Evolutionary conservation across 2,329 filamentous ascomycete species (phyloP).

Genomic region (Lecanicillium sp.): DNA sequence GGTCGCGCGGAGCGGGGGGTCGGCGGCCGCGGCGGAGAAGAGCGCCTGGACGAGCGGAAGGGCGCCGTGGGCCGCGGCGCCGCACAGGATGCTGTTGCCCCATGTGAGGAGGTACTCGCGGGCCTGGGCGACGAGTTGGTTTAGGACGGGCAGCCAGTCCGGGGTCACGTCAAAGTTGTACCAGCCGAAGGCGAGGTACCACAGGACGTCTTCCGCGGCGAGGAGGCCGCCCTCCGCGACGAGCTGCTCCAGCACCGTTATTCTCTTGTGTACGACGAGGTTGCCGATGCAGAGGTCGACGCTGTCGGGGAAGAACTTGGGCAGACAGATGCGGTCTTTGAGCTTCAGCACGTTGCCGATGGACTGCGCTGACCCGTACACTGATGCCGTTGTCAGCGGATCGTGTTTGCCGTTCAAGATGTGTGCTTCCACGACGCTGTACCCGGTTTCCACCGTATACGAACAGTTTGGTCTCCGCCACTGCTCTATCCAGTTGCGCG

Average conservation of each 20-base stretch:
- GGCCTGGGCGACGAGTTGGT: conserved; percentile 9
- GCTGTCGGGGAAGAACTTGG: conserved; percentile 37
- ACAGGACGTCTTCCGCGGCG: neutral
- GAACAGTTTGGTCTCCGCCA: conserved; percentile 6
- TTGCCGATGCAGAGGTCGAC: conserved; percentile 34
- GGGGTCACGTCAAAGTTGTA: neutral
- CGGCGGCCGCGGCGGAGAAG: neutral
- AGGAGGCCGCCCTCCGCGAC: conserved; percentile 15
- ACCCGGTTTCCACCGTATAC: neutral
- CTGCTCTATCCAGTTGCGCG: conserved; percentile 11
- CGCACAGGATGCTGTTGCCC: conserved; percentile 12
- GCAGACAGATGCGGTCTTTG: conserved; percentile 37
- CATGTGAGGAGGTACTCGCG: conserved; percentile 22
- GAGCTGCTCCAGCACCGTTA: conserved; percentile 33
- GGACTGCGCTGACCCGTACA: conserved; percentile 24
- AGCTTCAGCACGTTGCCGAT: conserved; percentile 28
- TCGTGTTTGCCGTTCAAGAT: neutral
- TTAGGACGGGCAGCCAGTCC: neutral
- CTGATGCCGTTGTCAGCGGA: neutral
- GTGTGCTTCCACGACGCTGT: neutral
- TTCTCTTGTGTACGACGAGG: conserved; percentile 29
- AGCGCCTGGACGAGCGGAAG: neutral
- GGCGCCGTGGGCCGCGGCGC: neutral
- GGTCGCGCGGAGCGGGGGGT: neutral
- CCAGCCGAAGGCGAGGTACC: neutral